A percentile compares a stretch with the other conserved stretches of the same genome.
phyloP scores from a whole-genome alignment of 2,329 filamentous ascomycete species.

The Colletotrichum tabaci region DNA sequence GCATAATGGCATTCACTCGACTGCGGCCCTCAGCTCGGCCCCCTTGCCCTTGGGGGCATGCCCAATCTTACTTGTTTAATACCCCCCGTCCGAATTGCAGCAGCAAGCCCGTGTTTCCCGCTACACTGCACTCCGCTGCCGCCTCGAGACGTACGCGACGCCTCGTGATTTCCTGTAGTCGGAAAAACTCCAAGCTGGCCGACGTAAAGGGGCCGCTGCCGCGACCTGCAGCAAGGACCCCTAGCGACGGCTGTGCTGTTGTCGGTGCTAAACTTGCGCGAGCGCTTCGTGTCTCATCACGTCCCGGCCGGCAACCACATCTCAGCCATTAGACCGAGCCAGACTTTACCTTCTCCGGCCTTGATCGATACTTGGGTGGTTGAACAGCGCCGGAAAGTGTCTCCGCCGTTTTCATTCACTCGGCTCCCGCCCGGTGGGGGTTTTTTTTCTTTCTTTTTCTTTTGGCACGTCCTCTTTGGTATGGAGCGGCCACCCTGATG shows the following conservation, averaged over 20 bases:
- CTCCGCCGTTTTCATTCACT: constrained; percentile 1
- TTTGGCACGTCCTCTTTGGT: neutral
- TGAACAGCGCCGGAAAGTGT: neutral
- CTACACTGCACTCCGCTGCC: neutral
- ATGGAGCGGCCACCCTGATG: constrained; percentile 21
- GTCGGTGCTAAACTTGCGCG: neutral
- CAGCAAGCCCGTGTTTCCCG: neutral
- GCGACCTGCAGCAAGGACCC: constrained; percentile 1
- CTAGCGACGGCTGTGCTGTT: neutral
- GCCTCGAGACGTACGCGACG: neutral
- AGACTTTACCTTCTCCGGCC: neutral
- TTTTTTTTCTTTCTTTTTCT: neutral
- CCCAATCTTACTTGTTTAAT: too few relatives aligned
- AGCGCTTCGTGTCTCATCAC: constrained; percentile 14
- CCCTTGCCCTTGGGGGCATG: too few relatives aligned
- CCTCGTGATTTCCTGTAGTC: too few relatives aligned
- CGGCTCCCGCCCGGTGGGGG: neutral
- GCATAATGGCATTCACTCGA: neutral
- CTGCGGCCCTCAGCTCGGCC: neutral
- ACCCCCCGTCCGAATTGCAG: neutral
- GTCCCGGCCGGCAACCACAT: constrained; percentile 24
- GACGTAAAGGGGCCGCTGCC: neutral
- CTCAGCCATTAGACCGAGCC: constrained; percentile 20
- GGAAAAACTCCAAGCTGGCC: too few relatives aligned
- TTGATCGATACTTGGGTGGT: constrained; percentile 15